Percentiles rank a stretch among this genome's conserved stretches.
Evolutionary conservation across 176 grass and related monocot genomes (phyloP).

Genomic region (Tuctoria greenei): DNA sequence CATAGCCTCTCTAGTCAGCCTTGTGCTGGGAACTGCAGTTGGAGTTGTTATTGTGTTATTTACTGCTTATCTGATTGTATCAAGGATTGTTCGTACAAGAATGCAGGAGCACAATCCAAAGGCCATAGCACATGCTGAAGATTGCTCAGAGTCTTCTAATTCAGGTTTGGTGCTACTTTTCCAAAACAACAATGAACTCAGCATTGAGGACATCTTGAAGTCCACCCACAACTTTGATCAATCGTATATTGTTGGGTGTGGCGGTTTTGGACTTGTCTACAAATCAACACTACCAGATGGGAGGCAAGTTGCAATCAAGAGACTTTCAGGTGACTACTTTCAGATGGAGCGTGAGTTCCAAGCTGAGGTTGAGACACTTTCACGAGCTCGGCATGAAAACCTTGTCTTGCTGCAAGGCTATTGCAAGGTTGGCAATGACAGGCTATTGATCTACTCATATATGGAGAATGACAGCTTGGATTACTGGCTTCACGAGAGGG

Average conservation of each 20-base stretch:
- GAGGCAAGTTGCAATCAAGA: conserved; percentile 76
- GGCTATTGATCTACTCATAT: conserved; percentile 87
- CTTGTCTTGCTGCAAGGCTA: conserved; percentile 87
- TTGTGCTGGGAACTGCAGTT: conserved; percentile 58
- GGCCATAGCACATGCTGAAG: conserved; percentile 77
- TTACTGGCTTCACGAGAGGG: conserved; percentile 93
- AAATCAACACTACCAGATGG: conserved; percentile 71
- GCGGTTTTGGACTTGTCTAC: conserved; percentile 92
- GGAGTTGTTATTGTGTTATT: conserved; percentile 49
- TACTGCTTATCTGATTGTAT: conserved; percentile 43
- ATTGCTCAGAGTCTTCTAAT: conserved; percentile 52
- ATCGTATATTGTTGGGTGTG: conserved; percentile 76
- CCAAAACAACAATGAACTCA: conserved; percentile 78
- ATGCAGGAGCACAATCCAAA: conserved; percentile 69
- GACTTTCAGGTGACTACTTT: conserved; percentile 84
- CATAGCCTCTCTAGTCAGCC: conserved; percentile 31
- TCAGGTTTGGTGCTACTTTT: conserved; percentile 82
- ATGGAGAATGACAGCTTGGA: conserved; percentile 99
- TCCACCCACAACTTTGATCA: conserved; percentile 95
- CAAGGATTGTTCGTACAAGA: conserved; percentile 49
- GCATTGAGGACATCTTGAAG: conserved; percentile 76
- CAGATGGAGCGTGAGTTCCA: conserved; percentile 94
- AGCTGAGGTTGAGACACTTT: conserved; percentile 89
- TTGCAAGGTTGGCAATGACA: conserved; percentile 79
- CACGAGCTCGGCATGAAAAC: conserved; percentile 74